These are phyloP conservation scores for Penicillium ochrochloron DNA, from an alignment of 495 filamentous ascomycete genomes.

Conservation along the genomic window DNA sequence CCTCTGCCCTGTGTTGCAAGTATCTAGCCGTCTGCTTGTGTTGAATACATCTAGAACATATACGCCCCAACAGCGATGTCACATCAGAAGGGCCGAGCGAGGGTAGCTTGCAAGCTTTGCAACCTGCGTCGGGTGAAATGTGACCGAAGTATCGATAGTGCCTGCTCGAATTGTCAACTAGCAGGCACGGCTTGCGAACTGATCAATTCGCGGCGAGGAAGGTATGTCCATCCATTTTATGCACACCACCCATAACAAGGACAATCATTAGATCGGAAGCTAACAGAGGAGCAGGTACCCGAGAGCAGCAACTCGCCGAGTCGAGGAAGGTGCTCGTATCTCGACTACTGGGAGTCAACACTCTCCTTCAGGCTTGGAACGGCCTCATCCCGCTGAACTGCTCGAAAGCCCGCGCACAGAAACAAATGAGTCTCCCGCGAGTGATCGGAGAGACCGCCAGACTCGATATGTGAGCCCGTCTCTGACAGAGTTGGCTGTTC, in stretches of 20 bases:
- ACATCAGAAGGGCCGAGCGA: slow-evolving; percentile 1
- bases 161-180: not conserved
- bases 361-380: not conserved
- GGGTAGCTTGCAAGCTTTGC: slow-evolving; percentile 2
- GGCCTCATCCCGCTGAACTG: not conserved
- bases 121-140: slow-evolving; percentile 3
- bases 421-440: not conserved
- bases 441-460: not conserved
- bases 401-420: not conserved
- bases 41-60: not conserved
- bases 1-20: not conserved
- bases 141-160: not conserved
- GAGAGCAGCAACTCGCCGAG: not conserved
- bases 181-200: not conserved
- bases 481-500: not conserved
- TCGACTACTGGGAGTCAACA: not conserved
- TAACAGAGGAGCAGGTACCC: not conserved
- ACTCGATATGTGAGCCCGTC: not conserved
- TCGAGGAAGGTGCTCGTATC: not conserved
- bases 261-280: not conserved
- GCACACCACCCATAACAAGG: not conserved
- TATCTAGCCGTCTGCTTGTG: not conserved
- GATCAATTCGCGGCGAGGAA: slow-evolving; percentile 5
- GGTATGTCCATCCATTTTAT: not conserved
- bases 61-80: not conserved